Base-by-base conservation (phyloP, 2,329 filamentous ascomycete species). In the Fusarium citri region DNA sequence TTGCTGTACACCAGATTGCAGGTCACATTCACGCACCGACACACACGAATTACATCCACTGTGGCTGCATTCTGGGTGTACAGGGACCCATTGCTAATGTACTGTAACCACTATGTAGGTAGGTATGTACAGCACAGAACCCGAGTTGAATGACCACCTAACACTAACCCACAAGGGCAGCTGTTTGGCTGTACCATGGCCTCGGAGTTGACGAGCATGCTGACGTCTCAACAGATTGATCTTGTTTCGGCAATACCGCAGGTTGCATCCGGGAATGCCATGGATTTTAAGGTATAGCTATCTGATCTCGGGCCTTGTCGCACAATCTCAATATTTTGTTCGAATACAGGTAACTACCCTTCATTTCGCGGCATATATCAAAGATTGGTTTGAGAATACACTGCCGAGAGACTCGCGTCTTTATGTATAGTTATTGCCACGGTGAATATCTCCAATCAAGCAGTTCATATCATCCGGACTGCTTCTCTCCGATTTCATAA, bases 251-350 rank as follows among this genome's bases (percentile, higher is more conserved):
- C 49, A 70, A 61, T 70, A 49, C 66, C 63, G 50, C 31, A 51
- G 54, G 66, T 69, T 64, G 25, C 57, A 70, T 54, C 49, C 66
- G 57, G 66, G 40, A 70, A 70, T 70, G 62, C 18, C 55, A 54
- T 63, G 66, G 61, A 37, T 46, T 55, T 69, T 43, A 20, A 45
- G 45, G 30, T 55, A 45, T 45, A 59, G 56, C 43, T 56, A 57
- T 67, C 45, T 53, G 42, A 53, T 59, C 47, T 70, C 57, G 51
- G 62, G 45, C 45, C 40, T 23, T 49, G 48, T 46, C 51, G 51
- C 37, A 34, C 49, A 48, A 16, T 20, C 15, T 20, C 8, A 20
- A 12, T 20, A 28, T 22, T 14, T 16, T 15, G n/a, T 41, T 26
- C 31, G 9, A 41, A 20, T 20, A 12, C 34, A 37, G 18, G 16